Evolutionary conservation across 2,329 filamentous ascomycete genomes (phyloP).

Genomic region (Domatiomyces catenatus): DNA sequence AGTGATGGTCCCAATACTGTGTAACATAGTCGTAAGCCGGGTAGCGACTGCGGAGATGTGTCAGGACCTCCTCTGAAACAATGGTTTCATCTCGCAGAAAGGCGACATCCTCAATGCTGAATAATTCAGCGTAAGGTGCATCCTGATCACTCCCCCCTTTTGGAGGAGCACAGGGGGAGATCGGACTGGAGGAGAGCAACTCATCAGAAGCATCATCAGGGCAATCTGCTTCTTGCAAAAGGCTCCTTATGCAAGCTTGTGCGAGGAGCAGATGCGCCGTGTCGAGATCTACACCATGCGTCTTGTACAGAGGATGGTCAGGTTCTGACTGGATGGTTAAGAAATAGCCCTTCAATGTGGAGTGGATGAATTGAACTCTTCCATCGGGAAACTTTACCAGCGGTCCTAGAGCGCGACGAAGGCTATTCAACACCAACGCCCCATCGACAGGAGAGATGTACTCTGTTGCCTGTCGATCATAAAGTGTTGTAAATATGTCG

Average conservation of each 20-base stretch:
- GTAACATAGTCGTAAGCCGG: constrained; percentile 6
- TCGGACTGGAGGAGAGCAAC: constrained; percentile 3
- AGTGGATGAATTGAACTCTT: constrained; percentile 6
- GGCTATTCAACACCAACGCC: constrained; percentile 2
- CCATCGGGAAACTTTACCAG: constrained; percentile 5
- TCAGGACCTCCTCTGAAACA: constrained; percentile 1
- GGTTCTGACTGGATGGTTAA: constrained; percentile 2
- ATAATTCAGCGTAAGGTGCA: constrained; percentile 2
- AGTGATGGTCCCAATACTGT: constrained; percentile 5
- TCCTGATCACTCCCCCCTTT: constrained; percentile 1
- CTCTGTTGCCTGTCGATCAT: constrained; percentile 1
- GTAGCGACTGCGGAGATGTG: neutral
- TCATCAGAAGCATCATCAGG: constrained; percentile 1
- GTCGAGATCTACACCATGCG: constrained; percentile 4
- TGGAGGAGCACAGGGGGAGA: constrained; percentile 1
- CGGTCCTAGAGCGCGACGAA: constrained; percentile 5
- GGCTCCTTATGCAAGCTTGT: constrained; percentile 2
- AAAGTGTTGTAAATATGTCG: constrained; percentile 5
- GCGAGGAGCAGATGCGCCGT: constrained; percentile 3
- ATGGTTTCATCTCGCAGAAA: constrained; percentile 7
- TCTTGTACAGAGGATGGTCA: constrained; percentile 4
- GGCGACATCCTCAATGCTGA: constrained; percentile 6
- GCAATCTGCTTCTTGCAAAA: constrained; percentile 1
- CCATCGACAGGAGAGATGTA: constrained; percentile 2
- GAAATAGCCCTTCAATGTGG: constrained; percentile 4